These are phyloP conservation scores for Ascochyta rabiei DNA, from an alignment of 2,329 filamentous ascomycete species.

Conservation along the genomic window DNA sequence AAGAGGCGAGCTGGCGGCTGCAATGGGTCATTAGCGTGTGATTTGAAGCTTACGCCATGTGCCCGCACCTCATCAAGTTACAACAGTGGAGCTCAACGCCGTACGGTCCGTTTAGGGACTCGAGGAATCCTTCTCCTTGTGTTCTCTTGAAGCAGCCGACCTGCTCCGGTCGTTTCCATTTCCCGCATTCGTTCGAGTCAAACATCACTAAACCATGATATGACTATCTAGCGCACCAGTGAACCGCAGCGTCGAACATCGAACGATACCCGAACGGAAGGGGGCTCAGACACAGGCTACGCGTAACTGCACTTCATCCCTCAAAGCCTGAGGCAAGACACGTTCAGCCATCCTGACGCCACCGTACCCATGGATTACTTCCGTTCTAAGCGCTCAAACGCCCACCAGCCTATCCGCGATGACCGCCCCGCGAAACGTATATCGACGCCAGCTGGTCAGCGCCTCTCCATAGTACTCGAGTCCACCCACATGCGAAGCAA, in stretches of 20 bases:
- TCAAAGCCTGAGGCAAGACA: conserved; percentile 6
- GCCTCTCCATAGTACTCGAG: conserved; percentile 51
- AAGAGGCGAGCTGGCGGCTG: conserved; percentile 8
- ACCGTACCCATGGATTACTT: conserved; percentile 34
- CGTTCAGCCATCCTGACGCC: conserved; percentile 3
- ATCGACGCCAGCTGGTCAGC: conserved; percentile 50
- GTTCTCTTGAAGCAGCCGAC: conserved; percentile 8
- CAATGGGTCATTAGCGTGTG: conserved; percentile 26
- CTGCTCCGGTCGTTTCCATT: conserved; percentile 9
- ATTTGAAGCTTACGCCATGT: conserved; percentile 24
- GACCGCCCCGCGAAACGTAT: conserved; percentile 49
- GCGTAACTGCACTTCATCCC: background rate
- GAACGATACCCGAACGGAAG: conserved; percentile 13
- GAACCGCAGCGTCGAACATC: conserved; percentile 10
- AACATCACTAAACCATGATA: conserved; percentile 7
- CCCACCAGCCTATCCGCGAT: conserved; percentile 32
- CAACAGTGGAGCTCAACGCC: conserved; percentile 12
- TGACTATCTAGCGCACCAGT: conserved; percentile 14
- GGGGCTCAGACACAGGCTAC: conserved; percentile 8
- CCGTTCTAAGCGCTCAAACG: conserved; percentile 26
- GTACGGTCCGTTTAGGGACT: conserved; percentile 8
- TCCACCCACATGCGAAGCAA: conserved; percentile 29
- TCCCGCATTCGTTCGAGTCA: conserved; percentile 12
- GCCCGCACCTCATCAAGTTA: conserved; percentile 19
- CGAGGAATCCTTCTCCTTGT: conserved; percentile 5